Evolutionary conservation across 2,329 filamentous ascomycete genomes (phyloP).

Genomic region (Trichoderma guizhouense): DNA sequence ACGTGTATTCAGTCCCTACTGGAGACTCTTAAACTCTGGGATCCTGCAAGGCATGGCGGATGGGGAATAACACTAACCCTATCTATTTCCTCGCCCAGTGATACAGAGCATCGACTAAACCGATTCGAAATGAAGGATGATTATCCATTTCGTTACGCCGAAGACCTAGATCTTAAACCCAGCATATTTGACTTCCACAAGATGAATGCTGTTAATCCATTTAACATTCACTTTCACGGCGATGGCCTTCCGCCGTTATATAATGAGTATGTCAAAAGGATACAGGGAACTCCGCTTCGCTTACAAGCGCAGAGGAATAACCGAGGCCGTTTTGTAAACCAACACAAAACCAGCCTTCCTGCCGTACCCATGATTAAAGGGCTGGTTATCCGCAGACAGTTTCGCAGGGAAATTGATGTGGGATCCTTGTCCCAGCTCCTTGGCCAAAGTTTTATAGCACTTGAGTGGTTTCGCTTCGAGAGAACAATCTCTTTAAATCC

Average conservation of each 20-base stretch:
- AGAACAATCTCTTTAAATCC: background rate
- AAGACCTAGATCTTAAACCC: background rate
- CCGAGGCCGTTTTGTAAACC: background rate
- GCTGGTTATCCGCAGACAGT: constrained; percentile 9
- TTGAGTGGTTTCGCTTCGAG: constrained; percentile 7
- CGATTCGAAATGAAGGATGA: background rate
- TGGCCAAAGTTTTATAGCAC: constrained; percentile 1
- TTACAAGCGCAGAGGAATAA: background rate
- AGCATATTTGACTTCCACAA: background rate
- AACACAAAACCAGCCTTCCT: background rate
- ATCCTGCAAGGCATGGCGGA: background rate
- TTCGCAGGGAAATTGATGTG: background rate
- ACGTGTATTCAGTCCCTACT: constrained; percentile 4
- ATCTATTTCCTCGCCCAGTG: constrained; percentile 8
- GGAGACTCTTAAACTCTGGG: background rate
- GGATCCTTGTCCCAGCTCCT: background rate
- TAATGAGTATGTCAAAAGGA: background rate
- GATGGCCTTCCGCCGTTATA: background rate
- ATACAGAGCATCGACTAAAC: constrained; percentile 5
- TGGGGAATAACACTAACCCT: background rate
- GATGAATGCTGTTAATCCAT: background rate
- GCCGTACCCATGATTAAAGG: background rate
- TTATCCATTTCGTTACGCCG: constrained; percentile 11
- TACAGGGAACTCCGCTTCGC: background rate
- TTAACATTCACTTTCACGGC: background rate